Evolutionary conservation across 2,329 filamentous ascomycete genomes (phyloP).

Genomic region (Onygenales sp.): DNA sequence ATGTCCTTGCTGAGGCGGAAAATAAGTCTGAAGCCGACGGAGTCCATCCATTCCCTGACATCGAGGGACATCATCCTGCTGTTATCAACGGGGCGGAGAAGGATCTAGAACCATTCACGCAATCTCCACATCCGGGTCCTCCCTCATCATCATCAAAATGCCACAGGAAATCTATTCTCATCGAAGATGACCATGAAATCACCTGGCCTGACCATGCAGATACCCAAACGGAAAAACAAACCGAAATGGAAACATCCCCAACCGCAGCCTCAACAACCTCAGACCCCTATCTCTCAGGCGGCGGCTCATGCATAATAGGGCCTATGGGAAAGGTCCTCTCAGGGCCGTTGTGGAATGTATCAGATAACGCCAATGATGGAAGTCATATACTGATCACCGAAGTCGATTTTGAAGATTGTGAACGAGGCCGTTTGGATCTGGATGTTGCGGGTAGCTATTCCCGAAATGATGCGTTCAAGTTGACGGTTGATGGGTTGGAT

Average conservation of each 20-base stretch:
- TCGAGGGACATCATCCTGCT: not conserved
- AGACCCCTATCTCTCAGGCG: conserved; percentile 55
- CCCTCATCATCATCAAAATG: not conserved
- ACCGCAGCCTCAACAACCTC: conserved; percentile 3
- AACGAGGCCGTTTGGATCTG: conserved; percentile 69
- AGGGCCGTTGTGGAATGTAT: conserved; percentile 69
- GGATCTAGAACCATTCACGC: not conserved
- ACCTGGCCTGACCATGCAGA: conserved; percentile 27
- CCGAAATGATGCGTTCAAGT: conserved; percentile 55
- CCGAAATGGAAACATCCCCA: conserved; percentile 5
- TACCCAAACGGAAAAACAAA: conserved; percentile 17
- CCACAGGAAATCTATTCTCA: conserved; percentile 10
- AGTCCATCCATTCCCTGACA: not conserved
- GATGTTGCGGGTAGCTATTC: conserved; percentile 83
- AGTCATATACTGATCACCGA: conserved; percentile 55
- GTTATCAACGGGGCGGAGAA: not conserved
- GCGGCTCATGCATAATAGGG: conserved; percentile 73
- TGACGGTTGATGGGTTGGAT: conserved; percentile 52
- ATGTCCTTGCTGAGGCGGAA: not conserved
- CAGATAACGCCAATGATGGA: conserved; percentile 43
- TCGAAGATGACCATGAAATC: conserved; percentile 31
- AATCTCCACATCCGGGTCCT: not conserved
- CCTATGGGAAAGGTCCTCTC: conserved; percentile 71
- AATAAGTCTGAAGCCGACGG: not conserved
- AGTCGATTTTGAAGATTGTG: conserved; percentile 80